Conservation (phyloP, 2,329 filamentous ascomycete genomes). For the Cyphellophora attinorum region DNA sequence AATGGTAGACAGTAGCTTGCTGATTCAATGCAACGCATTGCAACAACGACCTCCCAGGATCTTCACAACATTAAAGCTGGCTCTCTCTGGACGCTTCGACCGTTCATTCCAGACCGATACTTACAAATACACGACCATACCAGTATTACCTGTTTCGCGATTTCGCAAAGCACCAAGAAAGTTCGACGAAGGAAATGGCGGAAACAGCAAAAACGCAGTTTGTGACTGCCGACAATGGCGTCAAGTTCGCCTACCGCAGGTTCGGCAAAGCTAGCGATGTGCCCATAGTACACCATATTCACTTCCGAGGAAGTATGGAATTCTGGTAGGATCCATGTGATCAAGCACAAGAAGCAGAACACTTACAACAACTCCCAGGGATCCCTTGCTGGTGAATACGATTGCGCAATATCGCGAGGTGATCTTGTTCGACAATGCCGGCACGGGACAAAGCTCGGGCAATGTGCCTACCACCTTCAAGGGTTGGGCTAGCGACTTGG, state of each 20-base stretch:
- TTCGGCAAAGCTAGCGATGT: slow-evolving; percentile 5
- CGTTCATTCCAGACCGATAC: too few relatives aligned
- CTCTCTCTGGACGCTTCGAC: too few relatives aligned
- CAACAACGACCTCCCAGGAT: too few relatives aligned
- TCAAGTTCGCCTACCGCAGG: slow-evolving; percentile 11
- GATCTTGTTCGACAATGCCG: slow-evolving; percentile 13
- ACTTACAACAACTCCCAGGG: too few relatives aligned
- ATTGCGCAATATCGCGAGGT: slow-evolving; percentile 6
- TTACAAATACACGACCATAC: too few relatives aligned
- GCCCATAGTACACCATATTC: slow-evolving; percentile 12
- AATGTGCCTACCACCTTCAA: slow-evolving; percentile 10
- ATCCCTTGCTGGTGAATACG: slow-evolving; percentile 11
- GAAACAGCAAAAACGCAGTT: slow-evolving; percentile 11
- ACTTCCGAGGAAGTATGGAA: slow-evolving; percentile 12
- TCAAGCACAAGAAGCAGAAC: too few relatives aligned
- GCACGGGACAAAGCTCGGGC: slow-evolving; percentile 8
- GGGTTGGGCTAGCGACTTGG: slow-evolving; percentile 9
- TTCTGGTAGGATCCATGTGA: slow-evolving; percentile 7
- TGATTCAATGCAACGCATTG: too few relatives aligned
- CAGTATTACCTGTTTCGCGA: too few relatives aligned
- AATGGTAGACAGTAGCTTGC: too few relatives aligned
- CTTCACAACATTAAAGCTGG: too few relatives aligned
- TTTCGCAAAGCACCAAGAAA: too few relatives aligned
- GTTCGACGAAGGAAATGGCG: too few relatives aligned
- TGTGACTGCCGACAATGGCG: slow-evolving; percentile 7